Percentiles rank a stretch among this genome's conserved stretches.
phyloP scores from a whole-genome alignment of 2,329 filamentous ascomycete genomes.

The Penicillium psychrosexuale region DNA sequence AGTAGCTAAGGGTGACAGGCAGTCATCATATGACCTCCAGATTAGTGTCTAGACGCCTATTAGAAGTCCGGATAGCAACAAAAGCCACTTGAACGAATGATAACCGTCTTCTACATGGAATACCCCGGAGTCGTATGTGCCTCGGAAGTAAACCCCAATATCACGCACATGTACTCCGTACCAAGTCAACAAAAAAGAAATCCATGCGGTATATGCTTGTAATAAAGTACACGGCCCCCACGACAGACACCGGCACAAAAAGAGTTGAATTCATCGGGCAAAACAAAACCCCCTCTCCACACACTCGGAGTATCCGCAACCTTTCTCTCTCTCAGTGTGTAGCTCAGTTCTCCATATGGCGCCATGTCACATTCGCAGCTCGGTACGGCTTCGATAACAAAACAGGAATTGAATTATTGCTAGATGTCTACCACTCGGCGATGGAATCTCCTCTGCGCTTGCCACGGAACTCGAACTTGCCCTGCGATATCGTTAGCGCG shows the following conservation, averaged over 20 bases:
- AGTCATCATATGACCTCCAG: neutral
- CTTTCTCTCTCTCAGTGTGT: neutral
- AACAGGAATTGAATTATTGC: constrained; percentile 16
- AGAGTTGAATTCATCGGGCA: neutral
- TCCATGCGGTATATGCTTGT: constrained; percentile 35
- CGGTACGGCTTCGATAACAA: neutral
- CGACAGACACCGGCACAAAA: constrained; percentile 13
- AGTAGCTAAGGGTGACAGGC: neutral
- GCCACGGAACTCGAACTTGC: constrained; percentile 77
- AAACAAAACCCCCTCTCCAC: neutral
- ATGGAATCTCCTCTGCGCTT: constrained; percentile 88
- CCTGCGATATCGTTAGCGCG: constrained; percentile 53
- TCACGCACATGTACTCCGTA: no score
- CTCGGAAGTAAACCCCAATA: neutral
- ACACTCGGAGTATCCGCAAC: neutral
- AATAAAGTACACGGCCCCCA: constrained; percentile 30
- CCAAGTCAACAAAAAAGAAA: constrained; percentile 13
- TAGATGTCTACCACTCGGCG: constrained; percentile 63
- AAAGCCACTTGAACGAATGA: neutral
- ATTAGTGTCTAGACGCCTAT: no score
- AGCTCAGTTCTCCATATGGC: neutral
- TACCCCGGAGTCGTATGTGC: neutral
- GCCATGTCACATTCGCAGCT: neutral
- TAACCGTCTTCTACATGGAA: no score
- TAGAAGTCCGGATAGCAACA: no score